These are phyloP conservation scores for Mucor piriformis DNA, from an alignment of 371 early-diverging fungal species.

Conservation along the genomic window DNA sequence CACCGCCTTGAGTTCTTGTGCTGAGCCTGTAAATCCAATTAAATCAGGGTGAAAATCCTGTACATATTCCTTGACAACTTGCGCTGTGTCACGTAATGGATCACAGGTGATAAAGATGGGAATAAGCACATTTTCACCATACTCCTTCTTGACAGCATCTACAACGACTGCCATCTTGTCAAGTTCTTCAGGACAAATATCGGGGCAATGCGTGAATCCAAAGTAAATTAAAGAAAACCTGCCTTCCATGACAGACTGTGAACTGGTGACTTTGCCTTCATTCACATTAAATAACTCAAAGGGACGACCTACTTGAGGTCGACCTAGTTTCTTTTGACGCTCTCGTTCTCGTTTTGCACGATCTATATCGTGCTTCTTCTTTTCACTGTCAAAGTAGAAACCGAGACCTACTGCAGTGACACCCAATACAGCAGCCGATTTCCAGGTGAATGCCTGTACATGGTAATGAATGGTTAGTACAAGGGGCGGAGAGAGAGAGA, in stretches of 20 bases:
- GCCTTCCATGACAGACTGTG: conserved; percentile 46
- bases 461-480: too few relatives aligned
- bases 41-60: conserved; percentile 89
- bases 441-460: conserved; percentile 49
- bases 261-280: conserved; percentile 25
- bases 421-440: conserved; percentile 55
- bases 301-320: conserved; percentile 90
- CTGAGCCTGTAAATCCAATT: conserved; percentile 85
- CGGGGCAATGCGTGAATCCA: conserved; percentile 99
- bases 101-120: conserved; percentile 94
- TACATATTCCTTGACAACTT: conserved; percentile 79
- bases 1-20: conserved; percentile 75
- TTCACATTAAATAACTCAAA: conserved; percentile 86
- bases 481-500: too few relatives aligned
- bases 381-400: conserved; percentile 65
- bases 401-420: conserved; percentile 63
- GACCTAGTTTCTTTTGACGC: conserved; percentile 56
- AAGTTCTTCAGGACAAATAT: conserved; percentile 98
- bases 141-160: conserved; percentile 57
- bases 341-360: conserved; percentile 42
- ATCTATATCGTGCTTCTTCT: conserved; percentile 52
- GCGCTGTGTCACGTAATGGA: conserved; percentile 88
- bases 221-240: conserved; percentile 91
- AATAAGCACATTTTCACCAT: conserved; percentile 39
- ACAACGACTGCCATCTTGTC: conserved; percentile 94